Evolutionary conservation across 176 grass and related monocot genomes (phyloP).

Genomic region (Paspalum vaginatum): DNA sequence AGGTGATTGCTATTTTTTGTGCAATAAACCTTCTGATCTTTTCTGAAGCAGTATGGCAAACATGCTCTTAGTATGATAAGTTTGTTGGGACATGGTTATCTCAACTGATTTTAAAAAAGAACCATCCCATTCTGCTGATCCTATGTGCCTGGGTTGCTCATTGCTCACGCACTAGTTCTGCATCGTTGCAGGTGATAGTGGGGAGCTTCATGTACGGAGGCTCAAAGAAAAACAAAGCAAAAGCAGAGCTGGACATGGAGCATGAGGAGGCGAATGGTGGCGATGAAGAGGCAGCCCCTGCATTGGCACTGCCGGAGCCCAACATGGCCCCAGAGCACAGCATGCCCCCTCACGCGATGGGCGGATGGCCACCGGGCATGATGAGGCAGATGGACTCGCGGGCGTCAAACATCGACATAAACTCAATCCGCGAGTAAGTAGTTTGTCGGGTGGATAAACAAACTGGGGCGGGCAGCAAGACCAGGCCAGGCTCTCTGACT

Average conservation of each 20-base stretch:
- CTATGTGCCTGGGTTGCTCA: neutral
- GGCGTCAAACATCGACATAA: constrained; percentile 57
- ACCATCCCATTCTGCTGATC: neutral
- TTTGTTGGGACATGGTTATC: neutral
- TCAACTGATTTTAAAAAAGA: constrained; percentile 11
- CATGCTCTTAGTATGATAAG: neutral
- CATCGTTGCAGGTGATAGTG: constrained; percentile 58
- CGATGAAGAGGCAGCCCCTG: constrained; percentile 17
- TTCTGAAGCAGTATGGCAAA: neutral
- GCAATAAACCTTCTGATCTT: neutral
- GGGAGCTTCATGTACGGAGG: constrained; percentile 77
- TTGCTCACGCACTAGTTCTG: neutral
- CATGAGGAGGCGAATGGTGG: constrained; percentile 42
- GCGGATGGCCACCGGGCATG: constrained; percentile 48
- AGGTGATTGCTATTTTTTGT: constrained; percentile 49
- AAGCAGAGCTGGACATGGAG: constrained; percentile 32
- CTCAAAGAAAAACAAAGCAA: constrained; percentile 66
- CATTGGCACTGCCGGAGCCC: constrained; percentile 22
- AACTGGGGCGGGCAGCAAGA: too few species aligned
- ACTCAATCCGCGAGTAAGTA: constrained; percentile 58
- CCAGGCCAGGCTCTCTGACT: neutral
- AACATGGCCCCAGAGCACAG: constrained; percentile 24
- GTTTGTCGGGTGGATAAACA: neutral
- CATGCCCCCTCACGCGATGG: constrained; percentile 40
- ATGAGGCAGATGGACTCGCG: constrained; percentile 65